phyloP scores from a whole-genome alignment of 257 asterid genomes.

The Plectranthus barbatus region DNA sequence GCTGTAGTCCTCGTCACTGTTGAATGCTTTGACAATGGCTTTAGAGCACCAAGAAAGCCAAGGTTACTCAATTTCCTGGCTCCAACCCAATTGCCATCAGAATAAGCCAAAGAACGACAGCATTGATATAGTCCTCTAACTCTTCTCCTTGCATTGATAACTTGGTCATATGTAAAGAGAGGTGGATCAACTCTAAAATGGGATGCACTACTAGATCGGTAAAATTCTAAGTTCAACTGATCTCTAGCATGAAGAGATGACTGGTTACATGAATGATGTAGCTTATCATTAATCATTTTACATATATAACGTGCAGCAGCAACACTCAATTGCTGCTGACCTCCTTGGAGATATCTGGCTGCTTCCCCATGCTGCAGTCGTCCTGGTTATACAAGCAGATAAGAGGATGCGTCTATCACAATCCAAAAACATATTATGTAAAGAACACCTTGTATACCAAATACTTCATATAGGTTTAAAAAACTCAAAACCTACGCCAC shows the following conservation, averaged over 20 bases:
- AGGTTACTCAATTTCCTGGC: slow-evolving; percentile 35
- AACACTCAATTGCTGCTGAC: slow-evolving; percentile 24
- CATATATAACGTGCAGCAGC: slow-evolving; percentile 19
- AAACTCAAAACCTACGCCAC: background rate
- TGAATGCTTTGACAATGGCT: slow-evolving; percentile 32
- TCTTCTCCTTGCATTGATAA: slow-evolving; percentile 29
- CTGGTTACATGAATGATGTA: slow-evolving; percentile 24
- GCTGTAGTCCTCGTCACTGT: slow-evolving; percentile 54
- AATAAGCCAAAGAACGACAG: slow-evolving; percentile 30
- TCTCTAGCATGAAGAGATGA: slow-evolving; percentile 25
- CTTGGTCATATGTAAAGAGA: slow-evolving; percentile 15
- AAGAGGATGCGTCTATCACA: slow-evolving; percentile 14
- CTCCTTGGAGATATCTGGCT: slow-evolving; percentile 27
- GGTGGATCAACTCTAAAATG: slow-evolving; percentile 24
- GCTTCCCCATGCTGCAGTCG: slow-evolving; percentile 32
- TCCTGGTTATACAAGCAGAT: slow-evolving; percentile 29
- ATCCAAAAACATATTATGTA: background rate
- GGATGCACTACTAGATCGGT: slow-evolving; percentile 19
- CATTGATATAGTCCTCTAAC: slow-evolving; percentile 27
- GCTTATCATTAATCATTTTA: slow-evolving; percentile 23
- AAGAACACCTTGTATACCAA: background rate
- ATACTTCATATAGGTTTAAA: background rate
- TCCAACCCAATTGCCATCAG: slow-evolving; percentile 28
- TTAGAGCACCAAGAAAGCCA: slow-evolving; percentile 33
- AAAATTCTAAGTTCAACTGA: slow-evolving; percentile 21